phyloP scores from a whole-genome alignment of 306 rosid species.

The Ammopiptanthus mongolicus region DNA sequence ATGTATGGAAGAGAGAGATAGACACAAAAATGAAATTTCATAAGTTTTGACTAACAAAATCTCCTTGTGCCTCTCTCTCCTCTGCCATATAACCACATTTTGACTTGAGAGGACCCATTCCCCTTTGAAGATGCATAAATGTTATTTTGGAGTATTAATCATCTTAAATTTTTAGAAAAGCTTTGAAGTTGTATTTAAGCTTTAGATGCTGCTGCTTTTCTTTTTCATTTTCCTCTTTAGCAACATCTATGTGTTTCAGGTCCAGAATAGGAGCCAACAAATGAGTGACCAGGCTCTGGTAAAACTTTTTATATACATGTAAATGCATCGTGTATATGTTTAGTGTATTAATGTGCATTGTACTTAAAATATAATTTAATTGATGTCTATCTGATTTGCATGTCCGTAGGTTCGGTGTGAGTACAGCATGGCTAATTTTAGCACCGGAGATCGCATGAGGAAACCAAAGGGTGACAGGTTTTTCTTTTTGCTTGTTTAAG shows the following conservation, averaged over 20 bases:
- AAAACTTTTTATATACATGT: background rate
- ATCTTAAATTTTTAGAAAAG: background rate
- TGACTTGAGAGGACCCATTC: too few species aligned
- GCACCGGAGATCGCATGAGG: slow-evolving; percentile 91
- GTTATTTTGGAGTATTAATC: background rate
- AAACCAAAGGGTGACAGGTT: slow-evolving; percentile 92
- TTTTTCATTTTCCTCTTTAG: background rate
- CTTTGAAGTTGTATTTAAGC: background rate
- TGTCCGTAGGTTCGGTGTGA: slow-evolving; percentile 72
- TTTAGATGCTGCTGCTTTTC: background rate
- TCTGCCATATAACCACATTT: too few species aligned
- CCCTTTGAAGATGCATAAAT: background rate
- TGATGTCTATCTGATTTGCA: background rate
- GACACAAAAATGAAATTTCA: too few species aligned
- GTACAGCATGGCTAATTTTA: slow-evolving; percentile 90
- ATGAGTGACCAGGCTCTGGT: slow-evolving; percentile 71
- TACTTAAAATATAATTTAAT: background rate
- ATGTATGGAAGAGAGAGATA: too few species aligned
- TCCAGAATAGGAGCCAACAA: slow-evolving; percentile 76
- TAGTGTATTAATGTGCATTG: background rate
- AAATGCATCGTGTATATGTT: background rate
- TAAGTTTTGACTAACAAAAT: too few species aligned
- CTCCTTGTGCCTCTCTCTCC: too few species aligned
- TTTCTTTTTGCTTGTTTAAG: background rate
- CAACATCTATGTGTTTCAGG: slow-evolving; percentile 39